Evolutionary conservation across 75 land plant species (phyloP).

Genomic region (Sequoia sempervirens): DNA sequence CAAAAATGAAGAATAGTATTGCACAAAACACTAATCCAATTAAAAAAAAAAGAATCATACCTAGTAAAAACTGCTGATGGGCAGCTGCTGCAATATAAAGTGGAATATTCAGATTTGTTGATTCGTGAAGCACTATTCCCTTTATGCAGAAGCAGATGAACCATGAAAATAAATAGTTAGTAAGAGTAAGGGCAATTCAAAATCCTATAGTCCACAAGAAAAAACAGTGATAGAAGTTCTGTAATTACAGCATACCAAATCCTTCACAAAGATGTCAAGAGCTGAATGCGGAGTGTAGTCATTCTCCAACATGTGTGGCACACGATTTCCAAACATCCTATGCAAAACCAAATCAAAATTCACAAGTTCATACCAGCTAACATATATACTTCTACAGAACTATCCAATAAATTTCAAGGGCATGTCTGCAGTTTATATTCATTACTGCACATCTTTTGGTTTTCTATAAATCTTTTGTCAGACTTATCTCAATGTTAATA

Average conservation of each 20-base stretch:
- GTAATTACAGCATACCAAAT: conserved; percentile 53
- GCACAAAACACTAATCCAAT: neutral
- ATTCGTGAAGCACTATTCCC: conserved; percentile 86
- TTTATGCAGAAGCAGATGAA: conserved; percentile 16
- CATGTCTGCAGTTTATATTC: neutral
- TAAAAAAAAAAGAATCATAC: conserved; percentile 21
- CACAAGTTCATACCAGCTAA: neutral
- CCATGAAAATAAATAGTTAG: neutral
- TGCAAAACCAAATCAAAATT: neutral
- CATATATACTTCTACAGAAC: neutral
- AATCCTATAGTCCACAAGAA: neutral
- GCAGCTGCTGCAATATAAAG: conserved; percentile 66
- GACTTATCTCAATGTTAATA: neutral
- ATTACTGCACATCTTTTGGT: neutral
- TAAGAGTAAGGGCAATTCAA: neutral
- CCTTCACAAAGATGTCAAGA: conserved; percentile 94
- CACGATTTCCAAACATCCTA: conserved; percentile 99
- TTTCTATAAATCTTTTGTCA: neutral
- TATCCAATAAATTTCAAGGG: neutral
- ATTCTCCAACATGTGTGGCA: conserved; percentile 91
- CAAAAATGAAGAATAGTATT: neutral
- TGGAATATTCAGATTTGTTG: conserved; percentile 48
- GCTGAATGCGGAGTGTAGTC: conserved; percentile 95
- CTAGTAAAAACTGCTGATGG: conserved; percentile 82
- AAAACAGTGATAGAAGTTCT: conserved; percentile 5